Evolutionary conservation across 129 eudicot genomes (phyloP).

Genomic region (Flaveria bidentis): DNA sequence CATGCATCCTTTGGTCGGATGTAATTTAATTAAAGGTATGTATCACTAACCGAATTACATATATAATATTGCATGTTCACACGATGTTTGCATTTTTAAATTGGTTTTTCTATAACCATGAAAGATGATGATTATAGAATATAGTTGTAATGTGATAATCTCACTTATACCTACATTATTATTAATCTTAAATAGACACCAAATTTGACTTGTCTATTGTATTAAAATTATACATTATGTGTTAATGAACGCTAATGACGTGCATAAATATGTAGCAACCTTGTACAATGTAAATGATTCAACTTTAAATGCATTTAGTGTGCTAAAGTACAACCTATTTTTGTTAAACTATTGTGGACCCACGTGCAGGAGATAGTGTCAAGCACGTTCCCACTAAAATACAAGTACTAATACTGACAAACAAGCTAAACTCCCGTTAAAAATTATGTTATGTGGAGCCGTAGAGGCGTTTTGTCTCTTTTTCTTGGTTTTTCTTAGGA

Average conservation of each 20-base stretch:
- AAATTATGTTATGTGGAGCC: too few relatives aligned
- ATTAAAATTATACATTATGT: too few relatives aligned
- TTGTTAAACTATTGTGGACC: too few relatives aligned
- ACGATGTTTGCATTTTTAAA: background rate
- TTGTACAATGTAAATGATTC: too few relatives aligned
- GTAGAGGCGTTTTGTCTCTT: too few relatives aligned
- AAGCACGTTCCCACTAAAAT: too few relatives aligned
- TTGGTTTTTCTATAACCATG: background rate
- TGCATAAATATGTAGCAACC: background rate
- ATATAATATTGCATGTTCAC: background rate
- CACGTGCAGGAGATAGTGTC: too few relatives aligned
- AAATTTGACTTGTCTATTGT: background rate
- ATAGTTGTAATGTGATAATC: background rate
- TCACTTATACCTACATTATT: background rate
- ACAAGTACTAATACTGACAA: too few relatives aligned
- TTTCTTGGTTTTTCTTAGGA: too few relatives aligned
- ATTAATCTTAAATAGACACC: background rate
- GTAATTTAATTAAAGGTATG: background rate
- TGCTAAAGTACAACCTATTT: too few relatives aligned
- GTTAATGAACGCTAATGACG: background rate
- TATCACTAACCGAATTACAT: background rate
- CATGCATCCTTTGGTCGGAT: conserved; percentile 6
- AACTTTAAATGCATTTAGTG: too few relatives aligned
- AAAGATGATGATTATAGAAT: background rate
- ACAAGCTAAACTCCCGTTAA: too few relatives aligned